A percentile compares a stretch with the other conserved stretches of the same genome.
phyloP scores from a whole-genome alignment of 257 asterid genomes.

The Dorcoceras hygrometricum region DNA sequence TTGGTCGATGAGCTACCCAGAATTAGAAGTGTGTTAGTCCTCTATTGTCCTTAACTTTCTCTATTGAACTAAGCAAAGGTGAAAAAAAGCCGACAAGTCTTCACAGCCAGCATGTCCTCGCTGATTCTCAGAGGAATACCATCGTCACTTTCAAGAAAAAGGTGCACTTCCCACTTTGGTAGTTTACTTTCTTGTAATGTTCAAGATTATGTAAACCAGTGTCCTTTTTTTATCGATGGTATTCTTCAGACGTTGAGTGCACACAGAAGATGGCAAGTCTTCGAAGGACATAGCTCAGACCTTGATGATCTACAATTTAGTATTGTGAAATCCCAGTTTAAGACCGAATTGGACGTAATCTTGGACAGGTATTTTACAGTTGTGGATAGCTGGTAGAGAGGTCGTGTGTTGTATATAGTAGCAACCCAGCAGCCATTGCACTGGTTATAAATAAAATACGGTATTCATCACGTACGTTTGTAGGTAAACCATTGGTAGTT shows the following conservation, averaged over 20 bases:
- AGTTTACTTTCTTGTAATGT: not conserved
- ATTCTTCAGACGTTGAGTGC: slow-evolving; percentile 39
- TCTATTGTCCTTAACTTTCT: not conserved
- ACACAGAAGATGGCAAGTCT: slow-evolving; percentile 45
- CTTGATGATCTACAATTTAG: slow-evolving; percentile 31
- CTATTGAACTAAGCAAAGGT: not conserved
- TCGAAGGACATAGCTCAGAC: slow-evolving; percentile 34
- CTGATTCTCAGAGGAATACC: slow-evolving; percentile 40
- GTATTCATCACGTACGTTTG: not conserved
- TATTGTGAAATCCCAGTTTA: slow-evolving; percentile 34
- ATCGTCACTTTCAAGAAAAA: slow-evolving; percentile 46
- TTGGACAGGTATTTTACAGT: slow-evolving; percentile 40
- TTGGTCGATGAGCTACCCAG: too few species aligned
- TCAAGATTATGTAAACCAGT: not conserved
- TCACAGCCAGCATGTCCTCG: slow-evolving; percentile 47
- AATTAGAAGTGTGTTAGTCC: too few species aligned
- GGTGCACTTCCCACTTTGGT: slow-evolving; percentile 22
- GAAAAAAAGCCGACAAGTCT: slow-evolving; percentile 35
- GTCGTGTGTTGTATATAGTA: slow-evolving; percentile 36
- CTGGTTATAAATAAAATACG: slow-evolving; percentile 30
- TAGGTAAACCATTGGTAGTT: too few species aligned
- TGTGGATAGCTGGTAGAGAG: slow-evolving; percentile 43
- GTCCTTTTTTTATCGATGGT: not conserved
- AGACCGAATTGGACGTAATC: slow-evolving; percentile 36
- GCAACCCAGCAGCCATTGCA: slow-evolving; percentile 40